These are phyloP conservation scores for Nigrospora osmanthi DNA, from an alignment of 2,329 filamentous ascomycete species.

Conservation along the genomic window DNA sequence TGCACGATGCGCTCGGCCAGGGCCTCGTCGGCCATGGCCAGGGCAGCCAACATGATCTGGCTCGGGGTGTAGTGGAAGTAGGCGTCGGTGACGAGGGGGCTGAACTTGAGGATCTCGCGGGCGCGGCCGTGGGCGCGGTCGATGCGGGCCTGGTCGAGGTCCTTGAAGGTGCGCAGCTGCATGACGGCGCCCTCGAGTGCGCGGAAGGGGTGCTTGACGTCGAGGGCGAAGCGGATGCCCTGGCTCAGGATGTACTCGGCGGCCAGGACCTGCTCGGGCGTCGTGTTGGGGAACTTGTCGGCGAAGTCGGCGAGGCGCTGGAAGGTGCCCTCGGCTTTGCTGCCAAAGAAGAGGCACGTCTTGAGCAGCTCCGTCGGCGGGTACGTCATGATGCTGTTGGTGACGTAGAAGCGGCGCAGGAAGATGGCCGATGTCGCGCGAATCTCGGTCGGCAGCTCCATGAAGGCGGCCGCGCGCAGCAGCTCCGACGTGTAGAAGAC, in stretches of 20 bases:
- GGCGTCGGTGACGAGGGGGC: constrained; percentile 82
- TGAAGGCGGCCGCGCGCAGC: constrained; percentile 47
- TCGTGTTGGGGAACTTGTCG: constrained; percentile 61
- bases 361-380: constrained; percentile 83
- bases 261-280: constrained; percentile 74
- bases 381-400: constrained; percentile 94
- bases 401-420: constrained; percentile 89
- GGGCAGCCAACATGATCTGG: constrained; percentile 82
- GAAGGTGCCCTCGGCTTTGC: constrained; percentile 84
- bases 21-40: constrained; percentile 66
- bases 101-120: constrained; percentile 66
- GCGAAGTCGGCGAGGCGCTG: constrained; percentile 58
- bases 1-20: constrained; percentile 44
- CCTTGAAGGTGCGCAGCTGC: constrained; percentile 64
- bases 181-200: constrained; percentile 80
- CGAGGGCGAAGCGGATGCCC: constrained; percentile 86
- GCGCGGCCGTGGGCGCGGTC: constrained; percentile 64
- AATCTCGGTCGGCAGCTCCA: constrained; percentile 41
- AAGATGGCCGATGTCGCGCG: constrained; percentile 79
- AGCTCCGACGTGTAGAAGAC: constrained; percentile 64
- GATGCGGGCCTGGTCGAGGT: constrained; percentile 47
- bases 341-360: constrained; percentile 85
- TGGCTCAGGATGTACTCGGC: constrained; percentile 92
- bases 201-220: constrained; percentile 84
- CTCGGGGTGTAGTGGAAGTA: constrained; percentile 95